These are phyloP conservation scores for Triadica sebifera DNA, from an alignment of 345 rosid species.

Conservation along the genomic window DNA sequence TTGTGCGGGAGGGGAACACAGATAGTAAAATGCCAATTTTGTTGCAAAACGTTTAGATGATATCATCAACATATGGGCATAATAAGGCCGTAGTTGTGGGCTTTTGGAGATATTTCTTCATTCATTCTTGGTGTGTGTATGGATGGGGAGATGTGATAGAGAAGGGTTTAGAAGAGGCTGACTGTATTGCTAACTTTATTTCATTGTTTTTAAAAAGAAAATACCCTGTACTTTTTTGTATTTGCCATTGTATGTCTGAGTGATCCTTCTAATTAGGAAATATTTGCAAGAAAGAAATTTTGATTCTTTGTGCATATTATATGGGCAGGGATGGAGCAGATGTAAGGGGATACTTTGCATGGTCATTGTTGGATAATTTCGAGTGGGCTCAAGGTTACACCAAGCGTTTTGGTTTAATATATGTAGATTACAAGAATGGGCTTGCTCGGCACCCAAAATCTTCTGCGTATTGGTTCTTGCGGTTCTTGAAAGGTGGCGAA, in stretches of 20 bases:
- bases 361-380: constrained; percentile 91
- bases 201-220: neutral
- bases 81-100: no score
- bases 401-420: constrained; percentile 84
- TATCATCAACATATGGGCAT: no score
- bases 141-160: no score
- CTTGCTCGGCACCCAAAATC: constrained; percentile 76
- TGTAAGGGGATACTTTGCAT: constrained; percentile 86
- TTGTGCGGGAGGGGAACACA: no score
- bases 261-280: no score
- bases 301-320: neutral
- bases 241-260: no score
- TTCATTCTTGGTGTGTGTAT: no score
- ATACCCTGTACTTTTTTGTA: neutral
- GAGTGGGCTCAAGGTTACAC: constrained; percentile 96
- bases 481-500: constrained; percentile 58
- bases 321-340: constrained; percentile 70
- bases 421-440: constrained; percentile 81
- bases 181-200: neutral
- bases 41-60: no score
- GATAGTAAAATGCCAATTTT: no score
- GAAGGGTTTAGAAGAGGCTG: neutral
- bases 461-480: constrained; percentile 84
- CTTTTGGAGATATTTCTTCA: no score
- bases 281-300: no score